Base-by-base conservation (phyloP, 2,329 filamentous ascomycete species). In the Colletotrichum tofieldiae region DNA sequence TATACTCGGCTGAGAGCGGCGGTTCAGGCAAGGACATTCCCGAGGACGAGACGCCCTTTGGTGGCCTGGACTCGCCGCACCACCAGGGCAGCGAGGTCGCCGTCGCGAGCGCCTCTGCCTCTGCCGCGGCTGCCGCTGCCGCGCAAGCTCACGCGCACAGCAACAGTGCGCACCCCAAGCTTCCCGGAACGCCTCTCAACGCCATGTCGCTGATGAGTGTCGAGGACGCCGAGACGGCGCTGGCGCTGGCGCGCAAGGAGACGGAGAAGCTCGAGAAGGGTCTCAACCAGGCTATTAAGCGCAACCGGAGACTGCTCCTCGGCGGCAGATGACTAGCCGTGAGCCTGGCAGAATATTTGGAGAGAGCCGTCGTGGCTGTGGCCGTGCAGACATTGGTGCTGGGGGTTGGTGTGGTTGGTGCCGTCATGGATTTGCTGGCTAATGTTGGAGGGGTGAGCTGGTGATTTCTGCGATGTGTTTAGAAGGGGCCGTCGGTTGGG, bases 191-290 rank as follows among this genome's bases (percentile, higher is more conserved):
- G 75, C 79, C 82, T n/a, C 83, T 85, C 63, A 83, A 82, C 45
- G 86, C 84, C 70, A 88, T 89, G 73, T 86, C 87, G 6, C 81
- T 90, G 9, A 88, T 93, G 85, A 89, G 84, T 59, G 85, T 92
- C 2, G 87, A 91, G 73, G 92, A 93, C 71, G 88, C 90, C 2
- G 91, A 93, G 81, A 83, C 82, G 67, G 88, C 88, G 56, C 82
- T 89, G 54, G 76, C 79, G 29, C 79, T 85, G 47, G 86, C 88
- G 37, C 84, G 86, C 62, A 89, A 87, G 78, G 91, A 93, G 79
- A 88, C 88, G 8, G 90, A 92, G 74, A 87, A 85, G 76, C 79
- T 91, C 39, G 90, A 92, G 81, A 92, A 90, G 83, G 88, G 83
- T 55, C 80, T 93, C 67, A 89, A 89, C 78, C 84, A 86, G 54